A percentile compares a stretch with the other conserved stretches of the same genome.
These are phyloP conservation scores for Lasiosphaeria hispida DNA, from an alignment of 495 filamentous ascomycete species.

Conservation along the genomic window DNA sequence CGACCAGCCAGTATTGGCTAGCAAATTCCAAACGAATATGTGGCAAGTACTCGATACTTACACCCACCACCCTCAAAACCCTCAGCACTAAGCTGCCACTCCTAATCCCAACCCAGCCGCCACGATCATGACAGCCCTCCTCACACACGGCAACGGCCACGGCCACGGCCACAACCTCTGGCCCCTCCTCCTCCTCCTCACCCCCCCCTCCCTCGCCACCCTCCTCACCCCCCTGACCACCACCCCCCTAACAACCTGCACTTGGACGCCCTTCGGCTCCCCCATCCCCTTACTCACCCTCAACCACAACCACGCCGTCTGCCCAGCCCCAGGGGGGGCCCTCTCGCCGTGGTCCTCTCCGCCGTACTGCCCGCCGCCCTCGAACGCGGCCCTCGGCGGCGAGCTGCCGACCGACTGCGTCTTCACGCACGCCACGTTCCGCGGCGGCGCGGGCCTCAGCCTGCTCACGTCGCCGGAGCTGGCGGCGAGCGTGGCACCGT, in stretches of 20 bases:
- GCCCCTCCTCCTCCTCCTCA: not conserved
- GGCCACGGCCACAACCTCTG: too few relatives aligned
- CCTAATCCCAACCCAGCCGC: not conserved
- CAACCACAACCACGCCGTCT: not conserved
- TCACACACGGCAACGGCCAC: too few relatives aligned
- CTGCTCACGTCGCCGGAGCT: slow-evolving; percentile 28
- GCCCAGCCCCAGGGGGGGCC: not conserved
- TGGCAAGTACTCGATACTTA: slow-evolving; percentile 1
- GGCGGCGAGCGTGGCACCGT: slow-evolving; percentile 21
- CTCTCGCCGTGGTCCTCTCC: slow-evolving; percentile 30
- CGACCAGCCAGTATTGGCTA: not conserved
- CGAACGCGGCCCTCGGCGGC: slow-evolving; percentile 6
- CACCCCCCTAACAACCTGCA: slow-evolving; percentile 11
- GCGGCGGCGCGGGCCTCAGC: slow-evolving; percentile 24
- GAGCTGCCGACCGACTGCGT: slow-evolving; percentile 28
- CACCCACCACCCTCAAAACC: not conserved
- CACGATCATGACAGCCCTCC: not conserved
- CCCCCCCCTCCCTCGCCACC: not conserved
- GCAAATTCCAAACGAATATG: not conserved
- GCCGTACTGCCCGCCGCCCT: slow-evolving; percentile 27
- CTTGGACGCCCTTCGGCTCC: slow-evolving; percentile 17
- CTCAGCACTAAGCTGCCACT: not conserved
- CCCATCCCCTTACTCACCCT: slow-evolving; percentile 10
- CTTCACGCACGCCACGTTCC: slow-evolving; percentile 29
- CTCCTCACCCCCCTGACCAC: slow-evolving; percentile 1